A percentile compares a stretch with the other conserved stretches of the same genome.
These are phyloP conservation scores for Phytophthora tubulina DNA, from an alignment of 352 stramenopile species.

Conservation along the genomic window DNA sequence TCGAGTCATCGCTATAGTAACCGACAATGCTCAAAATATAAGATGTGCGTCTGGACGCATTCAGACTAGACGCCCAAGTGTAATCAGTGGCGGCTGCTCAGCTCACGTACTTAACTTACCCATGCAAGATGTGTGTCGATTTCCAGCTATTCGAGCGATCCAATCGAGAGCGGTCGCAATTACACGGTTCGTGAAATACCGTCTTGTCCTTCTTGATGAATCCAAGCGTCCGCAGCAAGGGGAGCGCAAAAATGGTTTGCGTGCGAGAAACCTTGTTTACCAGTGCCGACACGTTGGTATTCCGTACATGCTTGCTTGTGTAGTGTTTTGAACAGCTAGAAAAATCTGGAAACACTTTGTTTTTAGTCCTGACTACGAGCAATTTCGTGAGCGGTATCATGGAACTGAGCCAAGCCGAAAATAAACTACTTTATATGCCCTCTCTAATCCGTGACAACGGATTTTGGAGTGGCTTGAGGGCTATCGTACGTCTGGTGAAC, in stretches of 20 bases:
- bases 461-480: conserved; percentile 4
- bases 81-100: neutral
- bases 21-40: too few relatives aligned
- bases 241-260: neutral
- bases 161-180: neutral
- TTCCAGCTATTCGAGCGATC: neutral
- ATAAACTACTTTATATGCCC: neutral
- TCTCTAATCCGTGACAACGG: neutral
- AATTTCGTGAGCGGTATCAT: neutral
- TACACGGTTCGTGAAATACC: neutral
- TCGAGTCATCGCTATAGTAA: too few relatives aligned
- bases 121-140: neutral
- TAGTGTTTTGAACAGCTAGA: neutral
- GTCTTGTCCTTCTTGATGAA: neutral
- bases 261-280: neutral
- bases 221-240: neutral
- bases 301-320: neutral
- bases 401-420: neutral
- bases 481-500: neutral
- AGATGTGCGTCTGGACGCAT: neutral
- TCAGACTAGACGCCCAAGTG: neutral
- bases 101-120: neutral
- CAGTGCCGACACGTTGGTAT: neutral
- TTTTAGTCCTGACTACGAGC: neutral
- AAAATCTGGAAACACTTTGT: neutral